Evolutionary conservation across 2,329 filamentous ascomycete species (phyloP).

Genomic region (Botryosphaeria dothidea): DNA sequence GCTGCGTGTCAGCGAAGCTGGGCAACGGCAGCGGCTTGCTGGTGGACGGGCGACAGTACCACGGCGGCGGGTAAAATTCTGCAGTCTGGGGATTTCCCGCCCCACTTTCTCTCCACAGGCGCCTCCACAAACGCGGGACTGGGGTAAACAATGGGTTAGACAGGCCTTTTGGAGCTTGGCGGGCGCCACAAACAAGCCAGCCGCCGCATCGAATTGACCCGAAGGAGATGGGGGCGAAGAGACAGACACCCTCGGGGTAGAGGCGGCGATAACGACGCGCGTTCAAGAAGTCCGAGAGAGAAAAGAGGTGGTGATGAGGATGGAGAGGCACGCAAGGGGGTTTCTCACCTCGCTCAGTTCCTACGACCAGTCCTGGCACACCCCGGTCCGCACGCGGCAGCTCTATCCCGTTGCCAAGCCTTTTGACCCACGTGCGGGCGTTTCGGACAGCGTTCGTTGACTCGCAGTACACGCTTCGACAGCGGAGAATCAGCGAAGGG

Average conservation of each 20-base stretch:
- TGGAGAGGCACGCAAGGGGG: neutral
- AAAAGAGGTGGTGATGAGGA: neutral
- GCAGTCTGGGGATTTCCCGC: neutral
- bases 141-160: neutral
- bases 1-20: neutral
- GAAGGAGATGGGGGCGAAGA: neutral
- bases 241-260: neutral
- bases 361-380: neutral
- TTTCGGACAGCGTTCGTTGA: neutral
- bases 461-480: neutral
- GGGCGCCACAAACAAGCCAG: neutral
- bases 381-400: neutral
- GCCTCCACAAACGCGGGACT: neutral
- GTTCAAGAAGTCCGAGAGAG: neutral
- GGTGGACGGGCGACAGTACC: no score
- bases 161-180: neutral
- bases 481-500: neutral
- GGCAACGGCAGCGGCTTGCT: neutral
- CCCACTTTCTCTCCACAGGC: neutral
- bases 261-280: neutral
- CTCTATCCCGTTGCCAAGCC: neutral
- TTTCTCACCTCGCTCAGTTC: neutral
- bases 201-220: neutral
- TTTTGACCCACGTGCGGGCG: neutral
- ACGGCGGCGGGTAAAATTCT: neutral